phyloP scores from a whole-genome alignment of 192 early-diverging fungal species.

The Mortierella alpina region DNA sequence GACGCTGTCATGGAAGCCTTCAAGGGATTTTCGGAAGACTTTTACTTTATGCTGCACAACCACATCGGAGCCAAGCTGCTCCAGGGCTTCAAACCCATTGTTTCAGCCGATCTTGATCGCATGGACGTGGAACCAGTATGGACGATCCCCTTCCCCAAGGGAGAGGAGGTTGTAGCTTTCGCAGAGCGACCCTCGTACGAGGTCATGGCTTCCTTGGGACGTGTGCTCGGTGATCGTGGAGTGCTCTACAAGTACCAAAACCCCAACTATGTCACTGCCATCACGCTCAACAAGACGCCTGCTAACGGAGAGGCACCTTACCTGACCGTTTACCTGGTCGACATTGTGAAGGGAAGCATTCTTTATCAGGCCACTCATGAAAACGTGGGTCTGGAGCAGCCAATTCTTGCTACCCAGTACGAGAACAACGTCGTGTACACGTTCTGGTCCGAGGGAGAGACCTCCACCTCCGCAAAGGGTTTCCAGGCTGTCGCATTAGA shows the following conservation, averaged over 20 bases:
- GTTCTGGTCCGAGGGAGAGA: constrained; percentile 85
- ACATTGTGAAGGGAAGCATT: constrained; percentile 88
- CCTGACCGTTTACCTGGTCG: constrained; percentile 83
- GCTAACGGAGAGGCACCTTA: constrained; percentile 30
- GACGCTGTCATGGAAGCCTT: constrained; percentile 63
- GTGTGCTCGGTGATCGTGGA: constrained; percentile 92
- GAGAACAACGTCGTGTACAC: constrained; percentile 93
- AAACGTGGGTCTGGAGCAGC: constrained; percentile 61
- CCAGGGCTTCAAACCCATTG: constrained; percentile 66
- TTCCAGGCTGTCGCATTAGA: constrained; percentile 87
- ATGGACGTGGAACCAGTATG: constrained; percentile 60
- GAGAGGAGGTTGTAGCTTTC: constrained; percentile 60
- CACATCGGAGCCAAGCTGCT: constrained; percentile 58
- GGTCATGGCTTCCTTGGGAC: constrained; percentile 87
- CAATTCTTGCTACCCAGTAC: constrained; percentile 75
- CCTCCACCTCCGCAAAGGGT: constrained; percentile 67
- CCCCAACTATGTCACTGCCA: constrained; percentile 87
- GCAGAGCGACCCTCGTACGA: constrained; percentile 61
- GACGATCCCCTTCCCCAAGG: constrained; percentile 66
- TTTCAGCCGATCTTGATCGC: constrained; percentile 57
- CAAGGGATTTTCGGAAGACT: constrained; percentile 60
- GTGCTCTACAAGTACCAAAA: constrained; percentile 99
- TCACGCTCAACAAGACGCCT: constrained; percentile 61
- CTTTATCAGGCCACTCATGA: constrained; percentile 77
- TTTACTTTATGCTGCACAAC: constrained; percentile 77